phyloP scores from a whole-genome alignment of 345 rosid genomes.

The Hevea brasiliensis region DNA sequence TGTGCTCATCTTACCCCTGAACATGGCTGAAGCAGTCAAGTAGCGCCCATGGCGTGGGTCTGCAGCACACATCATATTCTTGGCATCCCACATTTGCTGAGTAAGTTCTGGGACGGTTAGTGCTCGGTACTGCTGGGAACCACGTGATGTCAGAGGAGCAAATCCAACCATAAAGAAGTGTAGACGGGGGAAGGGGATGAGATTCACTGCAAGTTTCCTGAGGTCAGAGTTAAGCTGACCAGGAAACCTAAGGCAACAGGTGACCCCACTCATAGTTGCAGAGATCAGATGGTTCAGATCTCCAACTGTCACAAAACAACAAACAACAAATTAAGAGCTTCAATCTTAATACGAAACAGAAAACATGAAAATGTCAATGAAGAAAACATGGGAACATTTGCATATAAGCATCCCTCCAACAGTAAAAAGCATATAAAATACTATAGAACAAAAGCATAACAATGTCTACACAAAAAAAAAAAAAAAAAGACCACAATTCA shows the following conservation, averaged over 20 bases:
- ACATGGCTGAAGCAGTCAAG: constrained; percentile 28
- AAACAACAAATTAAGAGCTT: not conserved
- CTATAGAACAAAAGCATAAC: not conserved
- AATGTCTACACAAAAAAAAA: too few relatives aligned
- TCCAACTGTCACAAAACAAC: constrained; percentile 14
- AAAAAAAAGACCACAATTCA: not conserved
- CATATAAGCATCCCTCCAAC: not conserved
- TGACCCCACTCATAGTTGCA: constrained; percentile 31
- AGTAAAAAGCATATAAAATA: too few relatives aligned
- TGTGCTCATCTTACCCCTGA: constrained; percentile 32
- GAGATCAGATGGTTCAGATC: constrained; percentile 29
- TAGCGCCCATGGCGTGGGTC: constrained; percentile 28
- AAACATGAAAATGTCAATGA: not conserved
- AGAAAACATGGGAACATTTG: not conserved
- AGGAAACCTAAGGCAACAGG: constrained; percentile 30
- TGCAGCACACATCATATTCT: constrained; percentile 32
- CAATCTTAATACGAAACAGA: not conserved
- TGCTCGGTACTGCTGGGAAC: constrained; percentile 27
- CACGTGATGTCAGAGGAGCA: constrained; percentile 27
- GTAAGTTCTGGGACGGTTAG: constrained; percentile 26
- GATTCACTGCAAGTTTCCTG: constrained; percentile 31
- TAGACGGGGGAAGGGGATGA: constrained; percentile 24
- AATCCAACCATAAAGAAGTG: constrained; percentile 30
- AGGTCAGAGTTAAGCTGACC: constrained; percentile 29
- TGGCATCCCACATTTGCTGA: constrained; percentile 30